These are phyloP conservation scores for Staphylotrichum tortipilum DNA, from an alignment of 495 filamentous ascomycete genomes.

Conservation along the genomic window DNA sequence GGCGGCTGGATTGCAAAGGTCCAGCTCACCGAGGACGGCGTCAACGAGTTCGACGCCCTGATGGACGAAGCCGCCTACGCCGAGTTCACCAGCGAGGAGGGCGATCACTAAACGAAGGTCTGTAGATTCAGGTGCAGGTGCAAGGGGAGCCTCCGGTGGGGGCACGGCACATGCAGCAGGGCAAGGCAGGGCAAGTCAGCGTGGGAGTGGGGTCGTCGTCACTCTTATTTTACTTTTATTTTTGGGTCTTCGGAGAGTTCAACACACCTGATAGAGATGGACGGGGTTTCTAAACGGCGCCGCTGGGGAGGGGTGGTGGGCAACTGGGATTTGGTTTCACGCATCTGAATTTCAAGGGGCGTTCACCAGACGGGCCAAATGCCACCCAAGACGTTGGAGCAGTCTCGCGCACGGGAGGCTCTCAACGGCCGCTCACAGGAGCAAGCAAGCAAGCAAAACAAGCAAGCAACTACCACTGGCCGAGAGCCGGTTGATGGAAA, in stretches of 20 bases:
- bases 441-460: too few relatives aligned
- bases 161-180: constrained; percentile 13
- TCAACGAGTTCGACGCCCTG: constrained; percentile 61
- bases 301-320: too few relatives aligned
- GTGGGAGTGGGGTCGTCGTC: background rate
- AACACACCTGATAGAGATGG: constrained; percentile 27
- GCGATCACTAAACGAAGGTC: constrained; percentile 20
- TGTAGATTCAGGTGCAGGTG: too few relatives aligned
- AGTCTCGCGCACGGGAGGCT: background rate
- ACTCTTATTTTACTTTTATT: too few relatives aligned
- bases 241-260: constrained; percentile 26
- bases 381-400: background rate
- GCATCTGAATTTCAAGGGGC: constrained; percentile 3
- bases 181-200: too few relatives aligned
- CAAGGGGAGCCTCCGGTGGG: background rate
- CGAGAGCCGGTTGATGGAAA: background rate
- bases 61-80: constrained; percentile 69
- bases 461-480: too few relatives aligned
- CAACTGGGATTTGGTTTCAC: constrained; percentile 9
- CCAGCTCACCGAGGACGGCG: constrained; percentile 52
- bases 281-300: constrained; percentile 19
- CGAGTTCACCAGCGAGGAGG: constrained; percentile 46
- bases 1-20: constrained; percentile 93
- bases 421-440: constrained; percentile 8
- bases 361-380: constrained; percentile 4